These are phyloP conservation scores for Penicillium mononematosum DNA, from an alignment of 495 filamentous ascomycete genomes.

Conservation along the genomic window DNA sequence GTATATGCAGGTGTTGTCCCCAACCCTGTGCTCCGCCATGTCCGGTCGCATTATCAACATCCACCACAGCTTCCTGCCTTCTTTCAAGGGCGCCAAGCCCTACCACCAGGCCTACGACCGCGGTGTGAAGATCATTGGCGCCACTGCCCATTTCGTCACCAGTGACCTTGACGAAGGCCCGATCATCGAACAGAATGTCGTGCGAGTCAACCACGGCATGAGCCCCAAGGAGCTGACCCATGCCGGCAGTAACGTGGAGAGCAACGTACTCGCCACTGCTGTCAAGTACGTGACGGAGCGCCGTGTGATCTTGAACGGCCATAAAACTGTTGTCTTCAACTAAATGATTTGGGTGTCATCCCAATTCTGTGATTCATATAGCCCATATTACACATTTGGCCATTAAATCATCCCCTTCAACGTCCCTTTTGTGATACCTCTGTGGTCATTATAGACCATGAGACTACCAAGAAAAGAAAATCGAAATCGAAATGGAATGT, in stretches of 20 bases:
- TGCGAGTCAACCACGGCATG: conserved; percentile 66
- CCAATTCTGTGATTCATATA: background rate
- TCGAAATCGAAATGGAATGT: background rate
- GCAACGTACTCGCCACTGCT: conserved; percentile 66
- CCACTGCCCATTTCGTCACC: conserved; percentile 75
- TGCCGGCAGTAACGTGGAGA: conserved; percentile 73
- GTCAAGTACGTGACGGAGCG: conserved; percentile 74
- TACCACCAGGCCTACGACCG: conserved; percentile 78
- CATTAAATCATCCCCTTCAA: background rate
- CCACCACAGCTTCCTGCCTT: conserved; percentile 75
- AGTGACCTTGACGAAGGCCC: conserved; percentile 74
- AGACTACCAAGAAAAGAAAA: background rate
- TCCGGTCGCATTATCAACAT: conserved; percentile 77
- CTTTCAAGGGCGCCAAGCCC: conserved; percentile 77
- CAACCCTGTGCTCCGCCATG: conserved; percentile 68
- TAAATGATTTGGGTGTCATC: conserved; percentile 13
- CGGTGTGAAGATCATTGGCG: conserved; percentile 78
- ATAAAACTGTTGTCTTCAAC: conserved; percentile 72
- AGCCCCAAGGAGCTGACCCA: conserved; percentile 67
- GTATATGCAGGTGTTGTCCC: conserved; percentile 80
- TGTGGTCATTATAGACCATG: background rate
- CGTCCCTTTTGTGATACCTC: conserved; percentile 1
- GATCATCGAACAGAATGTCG: conserved; percentile 75
- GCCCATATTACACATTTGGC: background rate
- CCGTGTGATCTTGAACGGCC: conserved; percentile 67